phyloP scores from a whole-genome alignment of 352 stramenopile species.

The Phytopythium mirpurense region DNA sequence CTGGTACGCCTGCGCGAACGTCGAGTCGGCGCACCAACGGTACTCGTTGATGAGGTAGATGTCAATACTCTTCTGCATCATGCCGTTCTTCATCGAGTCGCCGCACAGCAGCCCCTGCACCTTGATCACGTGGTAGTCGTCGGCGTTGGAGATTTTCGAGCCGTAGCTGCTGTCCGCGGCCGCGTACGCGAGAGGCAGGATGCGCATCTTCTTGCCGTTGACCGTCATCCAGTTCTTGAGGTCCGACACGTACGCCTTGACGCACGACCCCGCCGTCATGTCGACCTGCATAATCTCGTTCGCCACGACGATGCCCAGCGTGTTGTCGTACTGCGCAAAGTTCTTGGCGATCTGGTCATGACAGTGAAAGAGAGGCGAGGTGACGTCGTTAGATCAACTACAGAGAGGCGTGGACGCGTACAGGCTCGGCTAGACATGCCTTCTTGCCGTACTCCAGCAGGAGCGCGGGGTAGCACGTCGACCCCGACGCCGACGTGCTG shows the following conservation, averaged over 20 bases:
- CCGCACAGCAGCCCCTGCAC: conserved; percentile 81
- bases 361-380: too few species aligned
- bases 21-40: conserved; percentile 72
- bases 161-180: conserved; percentile 74
- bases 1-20: conserved; percentile 66
- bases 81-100: conserved; percentile 76
- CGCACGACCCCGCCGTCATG: conserved; percentile 65
- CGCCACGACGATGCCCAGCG: conserved; percentile 69
- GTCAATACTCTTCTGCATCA: conserved; percentile 82
- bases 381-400: too few species aligned
- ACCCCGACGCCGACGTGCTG: conserved; percentile 23
- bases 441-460: conserved; percentile 86
- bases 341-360: conserved; percentile 68
- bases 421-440: conserved; percentile 6
- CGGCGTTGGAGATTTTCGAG: conserved; percentile 42
- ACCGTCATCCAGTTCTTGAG: conserved; percentile 87
- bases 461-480: conserved; percentile 77
- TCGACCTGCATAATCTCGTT: conserved; percentile 88
- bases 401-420: background rate
- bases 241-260: conserved; percentile 81
- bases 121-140: conserved; percentile 81
- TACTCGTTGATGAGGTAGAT: conserved; percentile 90
- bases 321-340: conserved; percentile 88
- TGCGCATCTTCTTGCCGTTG: conserved; percentile 78
- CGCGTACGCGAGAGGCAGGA: conserved; percentile 76